phyloP scores from a whole-genome alignment of 495 filamentous ascomycete genomes.

The Oleoguttula mirabilis region DNA sequence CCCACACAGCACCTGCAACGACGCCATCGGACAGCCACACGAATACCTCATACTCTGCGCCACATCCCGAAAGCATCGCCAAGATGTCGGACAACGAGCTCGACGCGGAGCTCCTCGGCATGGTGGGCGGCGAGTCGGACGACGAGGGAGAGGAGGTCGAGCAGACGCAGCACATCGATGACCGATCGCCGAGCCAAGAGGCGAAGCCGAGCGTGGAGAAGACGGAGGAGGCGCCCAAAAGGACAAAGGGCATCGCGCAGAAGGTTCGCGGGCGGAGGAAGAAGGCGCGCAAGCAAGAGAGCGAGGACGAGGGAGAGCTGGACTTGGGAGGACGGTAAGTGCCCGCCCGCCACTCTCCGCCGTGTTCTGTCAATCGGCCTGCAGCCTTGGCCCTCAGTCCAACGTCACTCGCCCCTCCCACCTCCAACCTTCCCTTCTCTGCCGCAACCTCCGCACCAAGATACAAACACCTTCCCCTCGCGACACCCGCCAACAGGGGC shows the following conservation, averaged over 20 bases:
- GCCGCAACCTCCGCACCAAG: too few relatives aligned
- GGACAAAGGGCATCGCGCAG: conserved; percentile 13
- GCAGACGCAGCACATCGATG: conserved; percentile 8
- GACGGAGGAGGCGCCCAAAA: conserved; percentile 6
- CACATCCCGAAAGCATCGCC: too few relatives aligned
- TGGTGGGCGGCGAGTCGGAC: conserved; percentile 22
- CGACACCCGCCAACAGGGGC: too few relatives aligned
- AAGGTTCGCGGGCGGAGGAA: conserved; percentile 12
- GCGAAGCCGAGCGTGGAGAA: conserved; percentile 17
- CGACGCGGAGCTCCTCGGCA: conserved; percentile 24
- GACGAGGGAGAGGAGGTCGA: conserved; percentile 15
- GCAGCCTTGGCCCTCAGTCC: too few relatives aligned
- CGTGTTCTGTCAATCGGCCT: too few relatives aligned
- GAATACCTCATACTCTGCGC: too few relatives aligned
- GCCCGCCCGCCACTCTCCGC: too few relatives aligned
- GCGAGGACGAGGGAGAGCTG: conserved; percentile 15
- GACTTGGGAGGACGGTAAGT: not conserved
- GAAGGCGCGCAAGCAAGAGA: conserved; percentile 10
- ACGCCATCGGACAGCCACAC: too few relatives aligned
- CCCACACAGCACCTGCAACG: too few relatives aligned
- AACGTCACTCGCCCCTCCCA: not conserved
- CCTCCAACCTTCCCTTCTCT: not conserved
- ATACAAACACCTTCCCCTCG: too few relatives aligned
- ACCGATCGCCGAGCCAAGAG: not conserved
- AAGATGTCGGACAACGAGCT: conserved; percentile 23